Percentiles rank a stretch among this genome's conserved stretches.
Conservation (phyloP, 1,139 yeast genomes). For the Starmera stellimalicola region DNA sequence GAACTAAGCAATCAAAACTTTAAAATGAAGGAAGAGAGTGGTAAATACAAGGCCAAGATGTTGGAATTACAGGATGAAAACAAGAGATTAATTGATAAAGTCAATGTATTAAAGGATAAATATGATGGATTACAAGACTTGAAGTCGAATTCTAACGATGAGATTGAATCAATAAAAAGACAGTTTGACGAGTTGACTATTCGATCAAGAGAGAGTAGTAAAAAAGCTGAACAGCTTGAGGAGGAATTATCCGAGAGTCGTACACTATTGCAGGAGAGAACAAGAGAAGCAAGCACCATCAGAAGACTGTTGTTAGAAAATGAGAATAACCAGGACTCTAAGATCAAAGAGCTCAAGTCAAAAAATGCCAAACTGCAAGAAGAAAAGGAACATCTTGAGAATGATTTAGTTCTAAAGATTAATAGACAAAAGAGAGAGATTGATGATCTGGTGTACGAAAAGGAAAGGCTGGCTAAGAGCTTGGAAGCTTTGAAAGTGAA, state of each 20-base stretch:
- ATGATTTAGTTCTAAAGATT: constrained; percentile 38
- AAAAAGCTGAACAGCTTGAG: constrained; percentile 56
- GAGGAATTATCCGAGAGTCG: constrained; percentile 75
- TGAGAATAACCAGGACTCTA: constrained; percentile 47
- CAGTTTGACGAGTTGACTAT: constrained; percentile 73
- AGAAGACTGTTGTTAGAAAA: constrained; percentile 60
- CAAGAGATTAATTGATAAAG: constrained; percentile 40
- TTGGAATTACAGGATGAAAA: constrained; percentile 41
- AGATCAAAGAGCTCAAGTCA: constrained; percentile 36
- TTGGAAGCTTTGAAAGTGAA: constrained; percentile 18
- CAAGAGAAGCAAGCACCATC: constrained; percentile 67
- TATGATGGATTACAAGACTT: constrained; percentile 38
- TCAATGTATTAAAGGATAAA: constrained; percentile 42
- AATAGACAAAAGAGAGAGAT: constrained; percentile 32
- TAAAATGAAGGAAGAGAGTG: constrained; percentile 29
- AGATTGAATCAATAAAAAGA: constrained; percentile 49
- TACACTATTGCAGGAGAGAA: constrained; percentile 65
- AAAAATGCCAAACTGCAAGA: constrained; percentile 37
- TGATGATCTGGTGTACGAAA: constrained; percentile 22
- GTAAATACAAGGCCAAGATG: constrained; percentile 34
- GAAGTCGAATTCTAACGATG: constrained; percentile 40
- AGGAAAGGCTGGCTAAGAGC: constrained; percentile 21
- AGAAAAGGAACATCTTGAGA: constrained; percentile 51
- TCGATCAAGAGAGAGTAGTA: constrained; percentile 56
- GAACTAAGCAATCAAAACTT: constrained; percentile 28